Evolutionary conservation across 805 yeast genomes (phyloP), one percentile per base, ranked within the genome.

Genomic region (Jamesozyma spencerorum): DNA sequence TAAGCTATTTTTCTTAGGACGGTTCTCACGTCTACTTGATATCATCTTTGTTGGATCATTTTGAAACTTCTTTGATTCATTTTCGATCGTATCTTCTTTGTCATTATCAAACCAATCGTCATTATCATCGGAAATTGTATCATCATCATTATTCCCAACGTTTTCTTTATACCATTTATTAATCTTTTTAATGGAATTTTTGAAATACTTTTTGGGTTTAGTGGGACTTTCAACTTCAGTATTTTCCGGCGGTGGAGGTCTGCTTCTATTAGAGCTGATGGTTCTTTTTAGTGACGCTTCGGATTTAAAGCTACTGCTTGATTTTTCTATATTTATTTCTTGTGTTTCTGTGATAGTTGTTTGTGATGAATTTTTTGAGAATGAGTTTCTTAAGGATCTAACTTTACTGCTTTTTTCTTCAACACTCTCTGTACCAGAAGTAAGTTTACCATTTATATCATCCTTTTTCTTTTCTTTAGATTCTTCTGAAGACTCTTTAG

Each of bases 161-260:
- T 45, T 45, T 14, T 57, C 60, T 39, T 69, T 70, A 49, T 82
- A 82, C 85, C 90, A 80, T 46, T 73, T 78, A 1, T 83, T 84
- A 6, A 83, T 57, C 50, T 76, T 81, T 43, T 69, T 72, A 36
- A 79, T 60, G 0, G 85, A 70, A 34, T 58, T 62, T 4, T 72
- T 53, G 13, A 72, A 55, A 3, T 66, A 63, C 37, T 63, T 67
- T 41, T 62, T 64, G 2, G 68, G 53, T 10, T 55, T 55, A 1
- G 50, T 58, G 15, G 61, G 22, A 13, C 31, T 10, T 12, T 34
- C 37, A 15, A 14, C 5, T 14, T 34, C 18, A 15, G 14, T 8
- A 33, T 24, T 33, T n/a, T 18, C 12, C 19, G 26, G 36, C 18
- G 33, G 33, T 31, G 33, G 33, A 11, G 33, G 33, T 31, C 19